Base-by-base conservation (phyloP, 345 rosid genomes). In the Lagerstroemia speciosa region DNA sequence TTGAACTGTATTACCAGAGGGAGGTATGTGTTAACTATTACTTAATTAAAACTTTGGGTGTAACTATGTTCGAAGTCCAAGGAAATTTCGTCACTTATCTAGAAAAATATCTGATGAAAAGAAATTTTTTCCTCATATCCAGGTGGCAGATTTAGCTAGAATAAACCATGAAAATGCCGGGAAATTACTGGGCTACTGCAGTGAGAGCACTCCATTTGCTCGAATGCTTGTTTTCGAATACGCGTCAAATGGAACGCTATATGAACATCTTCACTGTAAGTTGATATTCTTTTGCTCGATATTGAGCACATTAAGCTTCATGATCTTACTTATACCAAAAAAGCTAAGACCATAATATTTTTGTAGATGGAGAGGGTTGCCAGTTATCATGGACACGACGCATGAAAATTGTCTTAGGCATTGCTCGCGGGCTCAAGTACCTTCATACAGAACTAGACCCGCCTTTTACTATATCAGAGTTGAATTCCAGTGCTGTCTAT, bases 141-240 rank as follows among this genome's bases (percentile, higher is more conserved):
- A 95, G 99, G 99, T 90, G 73, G 97, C 96, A 50, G 97, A 92
- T 81, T 84, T 95, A 83, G 97, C 98, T 71, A 90, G 97, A 78
- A 68, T 95, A 58, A 80, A 87, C 77, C 96, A 90, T 30, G 96
- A 86, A 55, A 90, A 92, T 71, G 70, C 87, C 0, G 99, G 89
- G 26, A 90, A 86, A 76, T 78, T 94, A 58, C 88, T 94, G 34
- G 99, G 98, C 33, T 94, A 94, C 73, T 87, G 99, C 72, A 84
- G 78, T 74, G 98, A 91, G 74, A 89, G 85, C 73, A 67, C 74
- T 48, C 98, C 98, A 38, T 94, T 89, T 82, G 75, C 98, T 31
- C 83, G 97, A 79, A 94, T 94, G 96, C 84, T 94, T 77, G 89
- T 94, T 69, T 88, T 94, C 55, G 92, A 91, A 78, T 91, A 94